Evolutionary conservation across 2,329 filamentous ascomycete genomes (phyloP), one percentile per base, ranked within the genome.

Genomic region (Tolypocladium cylindrosporum): DNA sequence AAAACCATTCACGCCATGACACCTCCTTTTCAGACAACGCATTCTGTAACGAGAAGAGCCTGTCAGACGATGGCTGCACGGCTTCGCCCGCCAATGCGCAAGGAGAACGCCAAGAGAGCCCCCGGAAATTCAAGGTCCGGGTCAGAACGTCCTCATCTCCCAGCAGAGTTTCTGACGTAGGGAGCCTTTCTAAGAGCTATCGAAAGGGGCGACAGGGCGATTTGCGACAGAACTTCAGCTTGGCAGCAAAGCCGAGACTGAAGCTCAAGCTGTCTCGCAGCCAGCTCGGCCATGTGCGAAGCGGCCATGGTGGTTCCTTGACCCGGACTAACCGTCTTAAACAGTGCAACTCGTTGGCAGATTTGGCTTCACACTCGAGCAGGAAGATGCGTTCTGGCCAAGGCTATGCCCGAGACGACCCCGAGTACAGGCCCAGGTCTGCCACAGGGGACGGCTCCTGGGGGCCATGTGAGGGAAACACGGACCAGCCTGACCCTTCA

Each of bases 191-290:
- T 19, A 24, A 50, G 11, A 34, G 31, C 27, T 10, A 48, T 31
- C 55, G 50, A 34, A 42, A 54, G 36, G 57, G 54, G 36, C 54
- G 42, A 41, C 27, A 43, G 8, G 45, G 21, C 34, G 50, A 54
- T 43, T 48, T 55, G 19, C 53, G 55, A 39, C 56, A 53, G 41
- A 60, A 56, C n/a, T 57, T 59, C n/a, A 62, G 56, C 21, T 59
- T 59, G 36, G 58, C 59, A 41, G 55, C 61, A 24, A 68, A 63
- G 45, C 68, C 68, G 27, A 69, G 58, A 55, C 65, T 74, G 19
- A 74, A 67, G 57, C 63, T 74, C 54, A 72, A 68, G 55, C 57
- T 71, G 10, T 71, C 72, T 45, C 68, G 66, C 19, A 68, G 62
- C 54, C 67, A 66, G 24, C 59, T 72, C 27, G 62, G 60, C 21